phyloP scores from a whole-genome alignment of 164 flowering plant genomes.

The Euptelea pleiosperma region DNA sequence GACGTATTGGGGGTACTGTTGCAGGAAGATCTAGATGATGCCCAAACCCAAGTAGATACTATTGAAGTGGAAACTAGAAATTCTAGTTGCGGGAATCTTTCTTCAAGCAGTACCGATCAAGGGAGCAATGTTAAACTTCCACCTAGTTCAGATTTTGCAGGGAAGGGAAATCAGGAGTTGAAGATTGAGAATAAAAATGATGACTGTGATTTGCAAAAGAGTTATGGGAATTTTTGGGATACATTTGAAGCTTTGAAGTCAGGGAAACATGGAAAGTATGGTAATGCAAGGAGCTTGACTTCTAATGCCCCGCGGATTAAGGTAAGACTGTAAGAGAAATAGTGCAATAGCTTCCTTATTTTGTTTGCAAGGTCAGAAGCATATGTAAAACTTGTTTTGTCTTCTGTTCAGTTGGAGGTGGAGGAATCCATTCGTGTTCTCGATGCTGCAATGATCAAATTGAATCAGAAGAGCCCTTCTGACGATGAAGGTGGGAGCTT shows the following conservation, averaged over 20 bases:
- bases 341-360: too few relatives aligned
- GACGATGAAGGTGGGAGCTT: slow-evolving; percentile 7
- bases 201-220: slow-evolving; percentile 1
- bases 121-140: slow-evolving; percentile 1
- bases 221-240: slow-evolving; percentile 19
- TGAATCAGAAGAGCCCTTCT: neutral
- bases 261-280: neutral
- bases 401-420: slow-evolving; percentile 18
- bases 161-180: neutral
- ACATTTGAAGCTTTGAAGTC: slow-evolving; percentile 12
- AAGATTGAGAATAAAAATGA: slow-evolving; percentile 6
- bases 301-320: slow-evolving; percentile 5
- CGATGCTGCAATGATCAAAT: slow-evolving; percentile 10
- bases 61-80: neutral
- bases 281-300: neutral
- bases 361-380: too few relatives aligned
- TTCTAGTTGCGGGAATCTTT: neutral
- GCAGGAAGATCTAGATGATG: slow-evolving; percentile 22
- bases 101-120: neutral
- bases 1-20: slow-evolving; percentile 41
- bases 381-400: too few relatives aligned
- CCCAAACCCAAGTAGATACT: neutral
- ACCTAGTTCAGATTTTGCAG: neutral
- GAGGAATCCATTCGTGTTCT: slow-evolving; percentile 18
- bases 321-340: too few relatives aligned